These are phyloP conservation scores for Hordeum marinum DNA, from an alignment of 176 grass and related monocot species.

Conservation along the genomic window DNA sequence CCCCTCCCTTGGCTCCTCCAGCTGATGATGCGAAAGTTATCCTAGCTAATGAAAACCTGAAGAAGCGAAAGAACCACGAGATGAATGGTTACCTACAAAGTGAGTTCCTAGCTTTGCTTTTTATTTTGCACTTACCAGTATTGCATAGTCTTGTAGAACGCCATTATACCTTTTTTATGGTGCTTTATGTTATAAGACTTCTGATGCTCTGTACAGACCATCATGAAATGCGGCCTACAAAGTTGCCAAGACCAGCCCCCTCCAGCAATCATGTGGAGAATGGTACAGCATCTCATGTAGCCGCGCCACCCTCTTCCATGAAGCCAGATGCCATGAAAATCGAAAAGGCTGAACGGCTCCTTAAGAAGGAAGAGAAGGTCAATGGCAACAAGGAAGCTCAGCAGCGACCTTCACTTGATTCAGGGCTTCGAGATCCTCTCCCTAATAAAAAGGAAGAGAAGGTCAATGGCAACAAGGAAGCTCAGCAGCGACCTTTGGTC, in stretches of 20 bases:
- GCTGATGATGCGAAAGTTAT: slow-evolving; percentile 31
- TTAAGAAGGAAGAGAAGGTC: slow-evolving; percentile 50
- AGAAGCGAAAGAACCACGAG: slow-evolving; percentile 72
- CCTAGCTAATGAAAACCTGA: slow-evolving; percentile 41
- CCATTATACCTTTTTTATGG: slow-evolving; percentile 49
- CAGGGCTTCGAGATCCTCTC: too few relatives aligned
- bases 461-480: too few relatives aligned
- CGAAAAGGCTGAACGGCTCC: slow-evolving; percentile 40
- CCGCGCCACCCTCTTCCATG: slow-evolving; percentile 46
- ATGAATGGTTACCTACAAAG: slow-evolving; percentile 66
- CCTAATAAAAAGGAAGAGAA: too few relatives aligned
- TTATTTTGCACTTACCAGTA: slow-evolving; percentile 17
- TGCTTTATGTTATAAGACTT: slow-evolving; percentile 65
- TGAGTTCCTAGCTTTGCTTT: slow-evolving; percentile 46
- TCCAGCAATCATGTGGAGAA: slow-evolving; percentile 55
- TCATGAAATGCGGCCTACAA: slow-evolving; percentile 49
- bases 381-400: slow-evolving; percentile 47
- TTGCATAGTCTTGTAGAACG: slow-evolving; percentile 42
- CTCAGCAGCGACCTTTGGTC: neutral
- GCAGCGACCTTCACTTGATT: too few relatives aligned
- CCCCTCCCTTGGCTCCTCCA: slow-evolving; percentile 22
- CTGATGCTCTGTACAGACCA: slow-evolving; percentile 60
- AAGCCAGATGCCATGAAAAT: slow-evolving; percentile 39
- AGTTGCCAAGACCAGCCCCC: slow-evolving; percentile 49
- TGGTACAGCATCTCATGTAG: slow-evolving; percentile 64